Evolutionary conservation across 257 asterid species (phyloP).

Genomic region (Oldenlandia corymbosa): DNA sequence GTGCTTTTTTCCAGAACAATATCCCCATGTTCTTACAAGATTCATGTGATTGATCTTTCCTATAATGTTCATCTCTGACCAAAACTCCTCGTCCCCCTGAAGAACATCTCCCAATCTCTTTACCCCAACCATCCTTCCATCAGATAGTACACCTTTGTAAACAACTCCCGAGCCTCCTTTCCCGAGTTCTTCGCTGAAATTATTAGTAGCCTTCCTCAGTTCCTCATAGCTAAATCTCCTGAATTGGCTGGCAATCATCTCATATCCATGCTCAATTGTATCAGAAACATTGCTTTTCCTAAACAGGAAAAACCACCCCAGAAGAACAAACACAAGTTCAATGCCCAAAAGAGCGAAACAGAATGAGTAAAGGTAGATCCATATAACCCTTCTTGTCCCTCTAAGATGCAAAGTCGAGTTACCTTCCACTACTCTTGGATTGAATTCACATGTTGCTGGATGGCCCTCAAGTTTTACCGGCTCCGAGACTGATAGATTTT

Average conservation of each 20-base stretch:
- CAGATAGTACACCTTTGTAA: conserved; percentile 61
- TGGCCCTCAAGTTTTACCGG: too few species aligned
- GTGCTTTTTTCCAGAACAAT: conserved; percentile 76
- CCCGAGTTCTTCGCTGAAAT: conserved; percentile 79
- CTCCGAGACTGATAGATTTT: too few species aligned
- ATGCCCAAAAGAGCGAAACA: too few species aligned
- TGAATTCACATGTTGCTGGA: too few species aligned
- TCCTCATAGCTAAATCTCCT: conserved; percentile 65
- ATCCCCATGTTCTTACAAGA: conserved; percentile 73
- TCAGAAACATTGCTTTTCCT: conserved; percentile 94
- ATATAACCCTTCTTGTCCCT: too few species aligned
- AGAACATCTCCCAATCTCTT: conserved; percentile 80
- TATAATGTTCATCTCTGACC: conserved; percentile 83
- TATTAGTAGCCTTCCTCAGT: conserved; percentile 60
- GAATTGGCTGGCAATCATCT: too few species aligned
- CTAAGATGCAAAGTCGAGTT: too few species aligned
- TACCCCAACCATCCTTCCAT: conserved; percentile 52
- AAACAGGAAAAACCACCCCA: conserved; percentile 79
- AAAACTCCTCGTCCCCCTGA: conserved; percentile 80
- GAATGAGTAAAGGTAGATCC: too few species aligned
- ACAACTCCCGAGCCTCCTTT: conserved; percentile 85
- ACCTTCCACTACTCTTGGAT: too few species aligned
- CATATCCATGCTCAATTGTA: conserved; percentile 78
- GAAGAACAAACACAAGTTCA: too few species aligned
- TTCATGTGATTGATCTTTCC: conserved; percentile 89